These are phyloP conservation scores for Phylloporus sp. DNA, from an alignment of 768 basidiomycete species.

Conservation along the genomic window DNA sequence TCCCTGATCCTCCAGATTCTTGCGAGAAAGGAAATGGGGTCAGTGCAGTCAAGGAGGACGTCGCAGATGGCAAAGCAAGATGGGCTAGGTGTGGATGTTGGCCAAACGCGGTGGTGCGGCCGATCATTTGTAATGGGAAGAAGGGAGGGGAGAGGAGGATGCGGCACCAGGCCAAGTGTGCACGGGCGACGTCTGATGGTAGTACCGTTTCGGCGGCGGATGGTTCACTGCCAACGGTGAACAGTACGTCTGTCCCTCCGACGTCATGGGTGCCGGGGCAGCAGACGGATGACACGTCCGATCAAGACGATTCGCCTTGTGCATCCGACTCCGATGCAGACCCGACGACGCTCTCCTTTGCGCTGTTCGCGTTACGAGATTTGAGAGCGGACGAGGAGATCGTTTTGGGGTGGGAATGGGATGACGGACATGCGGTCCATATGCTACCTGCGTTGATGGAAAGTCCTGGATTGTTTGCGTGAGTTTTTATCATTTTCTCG, in stretches of 20 bases:
- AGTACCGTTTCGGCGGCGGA: background rate
- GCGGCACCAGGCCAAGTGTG: constrained; percentile 19
- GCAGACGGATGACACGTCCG: constrained; percentile 12
- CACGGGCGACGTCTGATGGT: constrained; percentile 2
- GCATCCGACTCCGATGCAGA: constrained; percentile 23
- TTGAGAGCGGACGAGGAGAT: constrained; percentile 80
- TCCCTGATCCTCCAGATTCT: constrained; percentile 21
- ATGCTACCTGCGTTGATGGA: constrained; percentile 63
- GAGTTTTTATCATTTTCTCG: constrained; percentile 27
- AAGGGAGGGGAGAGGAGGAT: constrained; percentile 13
- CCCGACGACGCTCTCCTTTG: constrained; percentile 55
- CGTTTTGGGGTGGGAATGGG: constrained; percentile 94
- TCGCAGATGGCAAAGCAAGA: constrained; percentile 42
- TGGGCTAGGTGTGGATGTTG: constrained; percentile 50
- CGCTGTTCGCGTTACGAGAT: constrained; percentile 72
- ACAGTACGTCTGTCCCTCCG: constrained; percentile 8
- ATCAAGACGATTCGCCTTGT: constrained; percentile 16
- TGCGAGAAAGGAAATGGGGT: background rate
- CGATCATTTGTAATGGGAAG: constrained; percentile 35
- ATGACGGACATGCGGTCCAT: constrained; percentile 85
- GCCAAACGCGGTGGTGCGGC: constrained; percentile 44
- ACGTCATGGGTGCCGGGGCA: constrained; percentile 7
- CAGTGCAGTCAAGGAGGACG: constrained; percentile 35
- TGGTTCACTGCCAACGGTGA: constrained; percentile 4
- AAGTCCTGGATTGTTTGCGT: constrained; percentile 54